phyloP scores from a whole-genome alignment of 768 basidiomycete species.

The Agrocybe pediades region DNA sequence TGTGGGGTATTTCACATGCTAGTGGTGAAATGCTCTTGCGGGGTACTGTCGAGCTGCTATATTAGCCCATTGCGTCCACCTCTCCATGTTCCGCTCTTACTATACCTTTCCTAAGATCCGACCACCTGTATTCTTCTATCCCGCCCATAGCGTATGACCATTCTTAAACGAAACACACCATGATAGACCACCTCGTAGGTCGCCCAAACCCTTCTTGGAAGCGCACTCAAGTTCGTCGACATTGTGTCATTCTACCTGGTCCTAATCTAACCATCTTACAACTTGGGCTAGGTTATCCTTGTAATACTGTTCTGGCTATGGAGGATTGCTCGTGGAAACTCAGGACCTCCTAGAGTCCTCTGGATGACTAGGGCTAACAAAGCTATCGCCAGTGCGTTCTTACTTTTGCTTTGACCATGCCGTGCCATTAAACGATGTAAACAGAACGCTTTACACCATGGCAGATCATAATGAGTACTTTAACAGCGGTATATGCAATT shows the following conservation, averaged over 20 bases:
- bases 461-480: conserved; percentile 86
- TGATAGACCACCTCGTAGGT: conserved; percentile 94
- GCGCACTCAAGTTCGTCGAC: conserved; percentile 65
- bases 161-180: conserved; percentile 32
- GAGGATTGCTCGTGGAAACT: conserved; percentile 68
- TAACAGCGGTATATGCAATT: conserved; percentile 82
- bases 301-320: conserved; percentile 93
- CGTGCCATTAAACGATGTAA: background rate
- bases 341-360: conserved; percentile 64
- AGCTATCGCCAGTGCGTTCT: conserved; percentile 51
- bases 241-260: background rate
- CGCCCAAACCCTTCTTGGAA: conserved; percentile 91
- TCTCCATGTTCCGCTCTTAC: conserved; percentile 6
- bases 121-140: background rate
- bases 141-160: conserved; percentile 10
- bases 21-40: background rate
- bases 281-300: conserved; percentile 69
- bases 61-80: conserved; percentile 12
- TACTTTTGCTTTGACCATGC: background rate
- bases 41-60: conserved; percentile 7
- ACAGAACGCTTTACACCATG: conserved; percentile 91
- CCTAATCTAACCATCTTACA: background rate
- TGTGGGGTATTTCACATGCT: conserved; percentile 12
- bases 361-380: conserved; percentile 64
- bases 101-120: conserved; percentile 16